Conservation (phyloP, 306 rosid genomes). For the Fragaria iinumae region DNA sequence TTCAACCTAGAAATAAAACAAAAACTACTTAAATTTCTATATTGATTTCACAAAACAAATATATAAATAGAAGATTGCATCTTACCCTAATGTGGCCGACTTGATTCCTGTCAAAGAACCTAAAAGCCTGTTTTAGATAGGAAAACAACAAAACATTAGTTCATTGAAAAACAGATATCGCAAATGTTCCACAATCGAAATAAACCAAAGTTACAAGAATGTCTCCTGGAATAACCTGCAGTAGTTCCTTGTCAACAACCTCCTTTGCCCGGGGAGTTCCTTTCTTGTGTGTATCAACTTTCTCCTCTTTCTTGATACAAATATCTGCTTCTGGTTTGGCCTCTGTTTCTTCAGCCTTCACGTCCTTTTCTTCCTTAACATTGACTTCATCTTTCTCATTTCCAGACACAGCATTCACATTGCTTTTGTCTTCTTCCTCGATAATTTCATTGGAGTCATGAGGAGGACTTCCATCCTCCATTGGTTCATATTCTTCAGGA, state of each 20-base stretch:
- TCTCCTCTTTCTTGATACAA: slow-evolving; percentile 43
- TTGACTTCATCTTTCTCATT: slow-evolving; percentile 45
- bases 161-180: slow-evolving; percentile 3
- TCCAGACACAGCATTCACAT: slow-evolving; percentile 37
- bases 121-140: slow-evolving; percentile 69
- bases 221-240: slow-evolving; percentile 54
- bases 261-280: slow-evolving; percentile 50
- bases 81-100: slow-evolving; percentile 85
- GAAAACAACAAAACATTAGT: slow-evolving; percentile 4
- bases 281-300: slow-evolving; percentile 46
- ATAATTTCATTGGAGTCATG: slow-evolving; percentile 41
- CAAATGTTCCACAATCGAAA: not conserved
- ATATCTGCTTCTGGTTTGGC: slow-evolving; percentile 35
- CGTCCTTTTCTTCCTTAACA: slow-evolving; percentile 37
- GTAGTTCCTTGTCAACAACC: slow-evolving; percentile 68
- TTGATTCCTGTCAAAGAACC: slow-evolving; percentile 82
- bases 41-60: slow-evolving; percentile 9
- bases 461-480: slow-evolving; percentile 54
- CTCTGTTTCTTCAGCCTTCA: slow-evolving; percentile 41
- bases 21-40: slow-evolving; percentile 13
- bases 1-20: slow-evolving; percentile 67
- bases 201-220: not conserved
- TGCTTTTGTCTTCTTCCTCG: slow-evolving; percentile 32
- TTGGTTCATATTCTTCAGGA: slow-evolving; percentile 82
- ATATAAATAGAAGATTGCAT: not conserved